Evolutionary conservation across 2,329 filamentous ascomycete species (phyloP), one percentile per base, ranked within the genome.

Genomic region (Xylaria sp.): DNA sequence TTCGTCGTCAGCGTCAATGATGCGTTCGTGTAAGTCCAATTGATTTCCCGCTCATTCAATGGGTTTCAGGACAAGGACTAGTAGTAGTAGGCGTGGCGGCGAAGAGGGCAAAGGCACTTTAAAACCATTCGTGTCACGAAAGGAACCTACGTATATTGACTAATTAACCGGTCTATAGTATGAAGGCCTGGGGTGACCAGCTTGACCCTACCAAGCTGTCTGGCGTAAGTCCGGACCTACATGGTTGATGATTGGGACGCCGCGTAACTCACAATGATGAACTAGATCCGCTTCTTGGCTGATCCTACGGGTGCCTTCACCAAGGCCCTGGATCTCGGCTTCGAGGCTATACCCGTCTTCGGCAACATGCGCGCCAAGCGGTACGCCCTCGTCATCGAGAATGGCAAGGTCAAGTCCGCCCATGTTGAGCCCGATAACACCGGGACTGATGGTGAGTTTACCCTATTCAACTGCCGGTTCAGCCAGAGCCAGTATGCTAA

Each of bases 1-100:
- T 97, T 97, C 77, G 93, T 98, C 50, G 90, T 98, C 66, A 90
- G 92, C 18, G 94, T 98, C 79, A 98, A 98, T 80, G 95, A 98
- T 80, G 89, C 94, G 23, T 98, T 98, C 80, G 94, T 97, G 92
- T 97, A 85, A 82, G 92, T 75, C 44, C 7, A 10, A 8, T 48
- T 18, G n/a, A 8, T 6, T 12, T 4, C n/a, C n/a, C 6, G 8
- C 3, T n/a, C 37, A 12, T 23, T 25, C 20, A 25, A 12, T 8
- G 13, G n/a, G 25, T 18, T 25, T 25, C 23, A 25, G 23, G 23
- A 50, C 3, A 5, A 13, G 13, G 15, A 18, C 12, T 41, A 18
- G 39, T 41, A 18, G 39, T 41, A 41, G 34, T 41, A 2, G 39
- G 4, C 2, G 39, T 41, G 46, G n/a, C 8, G n/a, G 1, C 20